These are phyloP conservation scores for Delonix regia DNA, from an alignment of 306 rosid species.

Conservation along the genomic window DNA sequence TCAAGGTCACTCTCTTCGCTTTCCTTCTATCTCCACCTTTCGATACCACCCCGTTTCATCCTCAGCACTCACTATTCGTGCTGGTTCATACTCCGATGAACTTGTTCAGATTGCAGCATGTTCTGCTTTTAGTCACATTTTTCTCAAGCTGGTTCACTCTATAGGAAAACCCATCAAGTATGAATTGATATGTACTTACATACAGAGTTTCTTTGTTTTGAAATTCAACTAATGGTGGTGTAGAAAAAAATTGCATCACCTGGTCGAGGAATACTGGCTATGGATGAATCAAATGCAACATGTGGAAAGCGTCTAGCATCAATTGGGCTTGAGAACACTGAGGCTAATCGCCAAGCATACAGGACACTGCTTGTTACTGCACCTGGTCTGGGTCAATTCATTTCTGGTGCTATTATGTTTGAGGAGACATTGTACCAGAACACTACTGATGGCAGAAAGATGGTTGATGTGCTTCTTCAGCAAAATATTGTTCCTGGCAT, in stretches of 20 bases:
- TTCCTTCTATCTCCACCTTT: slow-evolving; percentile 47
- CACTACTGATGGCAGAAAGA: slow-evolving; percentile 62
- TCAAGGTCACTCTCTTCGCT: slow-evolving; percentile 65
- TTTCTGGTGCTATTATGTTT: slow-evolving; percentile 71
- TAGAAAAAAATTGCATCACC: slow-evolving; percentile 88
- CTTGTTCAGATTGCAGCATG: slow-evolving; percentile 70
- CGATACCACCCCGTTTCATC: slow-evolving; percentile 48
- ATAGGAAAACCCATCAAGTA: too few species aligned
- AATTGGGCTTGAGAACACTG: slow-evolving; percentile 89
- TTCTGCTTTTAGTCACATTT: neutral
- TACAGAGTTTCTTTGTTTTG: too few species aligned
- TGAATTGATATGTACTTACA: too few species aligned
- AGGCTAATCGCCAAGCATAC: slow-evolving; percentile 61
- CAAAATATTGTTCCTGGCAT: slow-evolving; percentile 66
- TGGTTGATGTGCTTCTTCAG: slow-evolving; percentile 57
- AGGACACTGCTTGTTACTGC: slow-evolving; percentile 59
- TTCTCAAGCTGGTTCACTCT: neutral
- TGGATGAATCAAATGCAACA: slow-evolving; percentile 95
- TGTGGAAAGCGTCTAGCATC: slow-evolving; percentile 91
- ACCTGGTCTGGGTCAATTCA: slow-evolving; percentile 56
- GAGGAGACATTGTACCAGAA: slow-evolving; percentile 79
- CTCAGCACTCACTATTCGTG: slow-evolving; percentile 57
- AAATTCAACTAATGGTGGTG: neutral
- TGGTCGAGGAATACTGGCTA: slow-evolving; percentile 88
- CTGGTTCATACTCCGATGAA: slow-evolving; percentile 63